Conservation (phyloP, 2,329 filamentous ascomycete species). For the Cytospora paraplurivora region DNA sequence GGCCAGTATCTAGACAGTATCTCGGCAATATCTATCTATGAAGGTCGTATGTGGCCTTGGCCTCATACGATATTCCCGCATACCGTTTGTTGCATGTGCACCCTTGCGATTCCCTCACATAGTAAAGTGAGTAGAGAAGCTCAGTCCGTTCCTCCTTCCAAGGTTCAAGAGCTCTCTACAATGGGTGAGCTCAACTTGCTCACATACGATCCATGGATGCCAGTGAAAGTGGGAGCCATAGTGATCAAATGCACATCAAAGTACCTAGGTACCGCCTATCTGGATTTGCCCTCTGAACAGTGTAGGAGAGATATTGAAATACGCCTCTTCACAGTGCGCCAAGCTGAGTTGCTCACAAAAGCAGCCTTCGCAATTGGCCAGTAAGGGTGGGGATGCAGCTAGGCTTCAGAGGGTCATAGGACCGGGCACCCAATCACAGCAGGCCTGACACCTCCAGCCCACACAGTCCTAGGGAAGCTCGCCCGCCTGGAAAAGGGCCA, state of each 20-base stretch:
- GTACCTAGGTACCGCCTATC: background rate
- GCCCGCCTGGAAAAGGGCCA: no score
- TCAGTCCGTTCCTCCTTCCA: no score
- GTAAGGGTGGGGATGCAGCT: background rate
- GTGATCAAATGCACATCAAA: background rate
- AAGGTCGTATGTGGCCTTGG: no score
- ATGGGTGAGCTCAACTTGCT: background rate
- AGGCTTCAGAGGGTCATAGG: background rate
- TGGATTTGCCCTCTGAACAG: background rate
- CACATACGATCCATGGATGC: background rate
- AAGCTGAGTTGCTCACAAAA: background rate
- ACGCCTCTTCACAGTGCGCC: background rate
- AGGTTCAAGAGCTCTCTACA: no score
- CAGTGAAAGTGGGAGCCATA: background rate
- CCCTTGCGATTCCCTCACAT: no score
- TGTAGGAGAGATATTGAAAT: background rate
- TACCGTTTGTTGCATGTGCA: no score
- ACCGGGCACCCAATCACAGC: background rate
- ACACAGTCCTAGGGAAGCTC: background rate
- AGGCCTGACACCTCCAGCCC: background rate
- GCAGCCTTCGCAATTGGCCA: background rate
- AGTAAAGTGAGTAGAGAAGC: no score
- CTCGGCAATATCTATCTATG: no score
- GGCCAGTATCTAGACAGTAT: background rate
- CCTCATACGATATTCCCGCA: no score